phyloP scores from a whole-genome alignment of 192 early-diverging fungal genomes.

The Phycomyces blakesleeanus region DNA sequence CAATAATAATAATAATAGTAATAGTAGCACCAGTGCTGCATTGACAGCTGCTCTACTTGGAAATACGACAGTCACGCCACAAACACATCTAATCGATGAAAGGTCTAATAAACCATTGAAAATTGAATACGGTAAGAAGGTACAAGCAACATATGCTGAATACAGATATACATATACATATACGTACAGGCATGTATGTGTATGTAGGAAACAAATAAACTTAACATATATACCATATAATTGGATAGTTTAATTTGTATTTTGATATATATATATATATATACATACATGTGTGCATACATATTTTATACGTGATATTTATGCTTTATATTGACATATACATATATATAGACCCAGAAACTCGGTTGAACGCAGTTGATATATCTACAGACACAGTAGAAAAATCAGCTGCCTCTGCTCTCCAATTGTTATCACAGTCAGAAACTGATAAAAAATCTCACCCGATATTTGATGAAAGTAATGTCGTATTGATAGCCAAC shows the following conservation, averaged over 20 bases:
- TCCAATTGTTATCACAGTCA: conserved; percentile 15
- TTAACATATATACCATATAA: neutral
- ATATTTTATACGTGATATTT: no score
- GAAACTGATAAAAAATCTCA: neutral
- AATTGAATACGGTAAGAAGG: conserved; percentile 7
- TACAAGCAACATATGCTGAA: neutral
- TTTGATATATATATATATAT: no score
- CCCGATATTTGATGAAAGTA: neutral
- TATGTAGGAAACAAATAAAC: no score
- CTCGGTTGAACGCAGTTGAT: no score
- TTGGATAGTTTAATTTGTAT: neutral
- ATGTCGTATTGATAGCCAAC: conserved; percentile 14
- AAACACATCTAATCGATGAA: neutral
- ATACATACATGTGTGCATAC: no score
- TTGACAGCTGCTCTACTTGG: conserved; percentile 9
- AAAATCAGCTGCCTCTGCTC: conserved; percentile 23
- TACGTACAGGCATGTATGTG: no score
- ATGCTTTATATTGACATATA: no score
- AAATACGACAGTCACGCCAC: neutral
- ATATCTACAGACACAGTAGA: conserved; percentile 19
- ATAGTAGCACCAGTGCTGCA: neutral
- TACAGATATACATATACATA: no score
- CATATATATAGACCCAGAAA: no score
- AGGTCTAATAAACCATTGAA: neutral
- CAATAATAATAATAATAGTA: neutral